phyloP scores from a whole-genome alignment of 169 alveolate genomes.

The Plasmodium yoelii region DNA sequence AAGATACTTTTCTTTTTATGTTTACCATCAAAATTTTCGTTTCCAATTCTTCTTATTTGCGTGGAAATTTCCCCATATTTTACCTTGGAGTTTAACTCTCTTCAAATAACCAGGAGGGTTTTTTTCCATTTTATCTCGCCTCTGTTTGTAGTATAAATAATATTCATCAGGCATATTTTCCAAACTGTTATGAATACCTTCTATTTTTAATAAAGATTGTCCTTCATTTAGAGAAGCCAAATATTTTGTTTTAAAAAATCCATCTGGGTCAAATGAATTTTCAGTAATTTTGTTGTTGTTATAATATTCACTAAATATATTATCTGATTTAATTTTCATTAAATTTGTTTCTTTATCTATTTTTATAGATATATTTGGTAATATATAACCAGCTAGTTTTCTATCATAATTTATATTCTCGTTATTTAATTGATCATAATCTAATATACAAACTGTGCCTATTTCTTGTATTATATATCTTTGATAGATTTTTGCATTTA shows the following conservation, averaged over 20 bases:
- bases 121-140: constrained; percentile 71
- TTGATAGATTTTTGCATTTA: constrained; percentile 65
- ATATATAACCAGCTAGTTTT: constrained; percentile 63
- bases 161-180: constrained; percentile 63
- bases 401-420: constrained; percentile 60
- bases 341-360: constrained; percentile 45
- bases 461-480: constrained; percentile 72
- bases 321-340: constrained; percentile 55
- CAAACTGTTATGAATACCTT: constrained; percentile 39
- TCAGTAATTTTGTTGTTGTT: constrained; percentile 29
- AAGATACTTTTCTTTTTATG: neutral
- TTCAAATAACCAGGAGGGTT: constrained; percentile 73
- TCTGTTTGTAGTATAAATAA: constrained; percentile 52
- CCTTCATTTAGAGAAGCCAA: constrained; percentile 23
- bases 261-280: constrained; percentile 39
- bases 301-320: constrained; percentile 64
- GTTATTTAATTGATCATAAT: constrained; percentile 22
- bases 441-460: constrained; percentile 47
- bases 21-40: constrained; percentile 36
- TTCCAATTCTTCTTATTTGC: constrained; percentile 71
- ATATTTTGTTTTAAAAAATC: constrained; percentile 73
- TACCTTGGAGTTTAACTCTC: constrained; percentile 59
- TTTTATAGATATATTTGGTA: constrained; percentile 54
- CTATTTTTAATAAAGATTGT: constrained; percentile 36
- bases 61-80: constrained; percentile 75